These are phyloP conservation scores for Westerdykella aurantiaca DNA, from an alignment of 2,329 filamentous ascomycete genomes.

Conservation along the genomic window DNA sequence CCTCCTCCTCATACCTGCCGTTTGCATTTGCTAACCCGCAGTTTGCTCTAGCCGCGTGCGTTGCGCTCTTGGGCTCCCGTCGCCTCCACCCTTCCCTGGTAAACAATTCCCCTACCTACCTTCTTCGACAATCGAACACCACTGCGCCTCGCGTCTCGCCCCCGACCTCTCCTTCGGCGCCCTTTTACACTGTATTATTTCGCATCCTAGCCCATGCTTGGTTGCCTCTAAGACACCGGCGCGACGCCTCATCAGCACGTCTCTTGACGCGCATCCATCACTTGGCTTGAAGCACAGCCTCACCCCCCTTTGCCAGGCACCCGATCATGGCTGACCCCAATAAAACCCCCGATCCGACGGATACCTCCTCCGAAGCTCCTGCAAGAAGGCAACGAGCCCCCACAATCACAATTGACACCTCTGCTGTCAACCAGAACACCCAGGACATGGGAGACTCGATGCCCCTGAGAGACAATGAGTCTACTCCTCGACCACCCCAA, in stretches of 20 bases:
- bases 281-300: constrained; percentile 17
- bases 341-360: constrained; percentile 16
- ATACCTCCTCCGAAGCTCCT: constrained; percentile 26
- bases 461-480: constrained; percentile 22
- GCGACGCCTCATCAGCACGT: constrained; percentile 24
- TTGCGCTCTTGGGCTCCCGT: background rate
- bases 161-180: background rate
- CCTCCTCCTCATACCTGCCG: background rate
- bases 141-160: background rate
- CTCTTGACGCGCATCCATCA: constrained; percentile 22
- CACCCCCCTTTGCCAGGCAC: constrained; percentile 13
- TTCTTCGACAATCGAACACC: background rate
- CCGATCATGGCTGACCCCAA: constrained; percentile 24
- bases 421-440: constrained; percentile 40
- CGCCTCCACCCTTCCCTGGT: background rate
- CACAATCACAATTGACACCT: constrained; percentile 50
- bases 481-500: background rate
- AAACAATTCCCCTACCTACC: background rate
- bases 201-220: constrained; percentile 18
- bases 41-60: background rate
- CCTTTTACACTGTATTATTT: constrained; percentile 10
- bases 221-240: constrained; percentile 23
- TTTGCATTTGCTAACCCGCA: too few species aligned
- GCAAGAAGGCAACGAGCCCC: constrained; percentile 40
- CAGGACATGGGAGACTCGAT: constrained; percentile 30